phyloP scores from a whole-genome alignment of 2,329 filamentous ascomycete genomes.

The Arachnomyces sp. region DNA sequence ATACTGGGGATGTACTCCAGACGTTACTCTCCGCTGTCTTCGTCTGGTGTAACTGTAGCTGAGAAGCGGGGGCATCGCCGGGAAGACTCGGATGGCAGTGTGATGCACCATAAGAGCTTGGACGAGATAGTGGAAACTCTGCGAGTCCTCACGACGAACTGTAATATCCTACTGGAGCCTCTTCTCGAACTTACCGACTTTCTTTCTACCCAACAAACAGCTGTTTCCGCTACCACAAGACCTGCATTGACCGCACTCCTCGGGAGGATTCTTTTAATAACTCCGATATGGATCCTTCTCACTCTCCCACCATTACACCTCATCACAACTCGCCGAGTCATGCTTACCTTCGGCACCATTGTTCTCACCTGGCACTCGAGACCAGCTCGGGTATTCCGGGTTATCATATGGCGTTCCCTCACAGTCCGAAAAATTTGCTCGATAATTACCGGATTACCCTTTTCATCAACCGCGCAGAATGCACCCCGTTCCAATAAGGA shows the following conservation, averaged over 20 bases:
- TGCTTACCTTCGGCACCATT: conserved; percentile 79
- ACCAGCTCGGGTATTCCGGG: conserved; percentile 72
- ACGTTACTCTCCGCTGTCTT: conserved; percentile 82
- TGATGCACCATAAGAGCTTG: conserved; percentile 81
- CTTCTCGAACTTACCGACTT: conserved; percentile 86
- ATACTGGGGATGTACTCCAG: conserved; percentile 90
- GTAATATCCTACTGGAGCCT: conserved; percentile 85
- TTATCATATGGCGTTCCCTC: conserved; percentile 82
- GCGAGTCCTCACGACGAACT: conserved; percentile 80
- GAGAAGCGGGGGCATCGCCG: conserved; percentile 52
- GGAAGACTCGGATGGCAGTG: conserved; percentile 52
- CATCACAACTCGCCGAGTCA: conserved; percentile 75
- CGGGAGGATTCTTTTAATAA: conserved; percentile 77
- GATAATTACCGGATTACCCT: conserved; percentile 58
- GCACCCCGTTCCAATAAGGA: conserved; percentile 15
- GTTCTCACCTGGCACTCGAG: conserved; percentile 86
- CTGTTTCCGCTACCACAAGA: conserved; percentile 81
- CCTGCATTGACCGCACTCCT: conserved; percentile 86
- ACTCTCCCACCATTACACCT: conserved; percentile 76
- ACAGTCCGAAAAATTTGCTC: conserved; percentile 60
- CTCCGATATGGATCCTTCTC: conserved; percentile 76
- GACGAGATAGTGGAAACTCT: conserved; percentile 96
- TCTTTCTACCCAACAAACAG: conserved; percentile 78
- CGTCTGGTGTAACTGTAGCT: conserved; percentile 61
- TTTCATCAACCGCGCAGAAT: conserved; percentile 21